Evolutionary conservation across 2,329 filamentous ascomycete genomes (phyloP).

Genomic region (Aspergillus calidoustus): DNA sequence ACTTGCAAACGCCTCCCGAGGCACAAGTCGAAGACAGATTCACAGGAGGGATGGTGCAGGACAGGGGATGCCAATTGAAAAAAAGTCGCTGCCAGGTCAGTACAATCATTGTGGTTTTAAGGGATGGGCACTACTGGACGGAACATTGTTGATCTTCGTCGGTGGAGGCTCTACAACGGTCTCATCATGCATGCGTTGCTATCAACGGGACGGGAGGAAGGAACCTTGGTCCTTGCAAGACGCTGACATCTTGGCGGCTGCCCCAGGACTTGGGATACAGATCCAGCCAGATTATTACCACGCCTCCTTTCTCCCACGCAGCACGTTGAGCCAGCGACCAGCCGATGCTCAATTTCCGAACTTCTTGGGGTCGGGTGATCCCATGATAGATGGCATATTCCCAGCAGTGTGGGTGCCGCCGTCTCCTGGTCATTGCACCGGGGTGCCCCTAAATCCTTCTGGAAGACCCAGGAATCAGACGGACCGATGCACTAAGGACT

Average conservation of each 20-base stretch:
- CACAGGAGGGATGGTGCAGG: not conserved
- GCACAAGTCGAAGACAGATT: not conserved
- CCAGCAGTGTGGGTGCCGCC: constrained; percentile 17
- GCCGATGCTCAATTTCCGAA: not conserved
- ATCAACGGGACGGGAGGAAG: not conserved
- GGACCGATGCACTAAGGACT: constrained; percentile 17
- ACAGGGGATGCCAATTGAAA: not conserved
- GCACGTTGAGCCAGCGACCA: not conserved
- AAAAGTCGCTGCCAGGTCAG: not conserved
- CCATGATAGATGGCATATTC: not conserved
- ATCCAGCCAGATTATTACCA: not conserved
- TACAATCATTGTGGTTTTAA: not conserved
- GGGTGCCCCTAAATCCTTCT: constrained; percentile 29
- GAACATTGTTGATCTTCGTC: not conserved
- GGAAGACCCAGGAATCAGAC: constrained; percentile 24
- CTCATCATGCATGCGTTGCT: not conserved
- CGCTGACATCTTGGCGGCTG: not conserved
- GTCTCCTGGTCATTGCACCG: constrained; percentile 2
- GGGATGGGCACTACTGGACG: not conserved
- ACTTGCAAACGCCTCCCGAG: not conserved
- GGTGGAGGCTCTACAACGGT: not conserved
- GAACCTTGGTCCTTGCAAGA: not conserved
- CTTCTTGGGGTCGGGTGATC: not conserved
- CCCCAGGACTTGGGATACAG: not conserved
- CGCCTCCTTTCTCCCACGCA: not conserved